Percentiles rank a stretch among this genome's conserved stretches.
These are phyloP conservation scores for Candida oleophila DNA, from an alignment of 805 yeast species.

Conservation along the genomic window DNA sequence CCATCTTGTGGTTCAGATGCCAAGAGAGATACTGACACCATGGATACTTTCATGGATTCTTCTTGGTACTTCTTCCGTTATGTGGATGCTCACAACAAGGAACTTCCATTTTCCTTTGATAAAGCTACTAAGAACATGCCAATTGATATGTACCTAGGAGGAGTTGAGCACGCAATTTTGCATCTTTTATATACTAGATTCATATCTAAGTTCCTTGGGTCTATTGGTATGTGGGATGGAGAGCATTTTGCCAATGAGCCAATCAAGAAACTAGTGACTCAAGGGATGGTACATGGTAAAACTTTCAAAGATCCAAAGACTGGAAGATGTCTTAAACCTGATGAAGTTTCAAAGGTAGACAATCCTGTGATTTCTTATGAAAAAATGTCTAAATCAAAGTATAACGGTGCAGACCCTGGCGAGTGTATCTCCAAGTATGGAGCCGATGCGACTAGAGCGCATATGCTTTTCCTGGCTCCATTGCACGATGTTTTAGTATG, in stretches of 20 bases:
- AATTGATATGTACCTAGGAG: constrained; percentile 90
- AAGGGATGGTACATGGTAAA: constrained; percentile 97
- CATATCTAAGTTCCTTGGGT: constrained; percentile 72
- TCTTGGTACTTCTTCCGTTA: constrained; percentile 95
- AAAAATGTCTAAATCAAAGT: constrained; percentile 96
- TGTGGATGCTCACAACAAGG: constrained; percentile 65
- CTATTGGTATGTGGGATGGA: constrained; percentile 70
- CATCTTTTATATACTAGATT: constrained; percentile 88
- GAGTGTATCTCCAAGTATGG: constrained; percentile 76
- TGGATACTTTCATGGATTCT: constrained; percentile 98
- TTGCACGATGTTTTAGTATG: constrained; percentile 77
- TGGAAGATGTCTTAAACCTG: constrained; percentile 76
- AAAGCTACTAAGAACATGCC: constrained; percentile 62
- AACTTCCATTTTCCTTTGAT: constrained; percentile 51
- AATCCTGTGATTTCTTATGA: constrained; percentile 64
- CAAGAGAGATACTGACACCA: constrained; percentile 90
- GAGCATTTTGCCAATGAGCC: constrained; percentile 69
- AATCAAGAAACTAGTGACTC: constrained; percentile 75
- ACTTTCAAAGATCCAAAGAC: constrained; percentile 72
- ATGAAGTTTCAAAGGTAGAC: constrained; percentile 57
- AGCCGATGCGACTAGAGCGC: constrained; percentile 93
- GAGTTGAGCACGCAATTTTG: constrained; percentile 94
- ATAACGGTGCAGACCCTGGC: constrained; percentile 90
- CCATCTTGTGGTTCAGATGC: constrained; percentile 79
- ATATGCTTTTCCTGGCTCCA: constrained; percentile 90